phyloP scores from a whole-genome alignment of 2,329 filamentous ascomycete species.

The Ophiostoma ips region DNA sequence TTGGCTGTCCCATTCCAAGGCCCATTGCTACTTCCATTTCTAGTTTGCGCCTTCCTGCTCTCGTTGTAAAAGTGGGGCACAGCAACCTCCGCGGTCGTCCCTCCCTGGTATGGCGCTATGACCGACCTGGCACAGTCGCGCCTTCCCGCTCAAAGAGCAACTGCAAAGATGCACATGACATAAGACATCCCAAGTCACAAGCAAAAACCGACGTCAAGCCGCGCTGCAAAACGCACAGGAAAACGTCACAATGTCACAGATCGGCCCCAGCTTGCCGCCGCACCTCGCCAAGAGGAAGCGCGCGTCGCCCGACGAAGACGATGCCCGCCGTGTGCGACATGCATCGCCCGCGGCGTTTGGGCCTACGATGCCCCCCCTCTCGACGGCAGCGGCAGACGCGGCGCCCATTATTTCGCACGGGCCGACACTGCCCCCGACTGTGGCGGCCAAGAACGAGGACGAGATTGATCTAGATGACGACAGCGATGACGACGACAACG shows the following conservation, averaged over 20 bases:
- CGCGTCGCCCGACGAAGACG: slow-evolving; percentile 26
- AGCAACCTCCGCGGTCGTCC: background rate
- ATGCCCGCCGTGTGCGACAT: slow-evolving; percentile 3
- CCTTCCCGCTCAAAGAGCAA: background rate
- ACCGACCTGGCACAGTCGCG: background rate
- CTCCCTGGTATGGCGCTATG: background rate
- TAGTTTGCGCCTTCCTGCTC: background rate
- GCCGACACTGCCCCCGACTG: slow-evolving; percentile 14
- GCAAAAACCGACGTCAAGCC: background rate
- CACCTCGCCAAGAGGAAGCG: slow-evolving; percentile 52
- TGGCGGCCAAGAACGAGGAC: slow-evolving; percentile 21
- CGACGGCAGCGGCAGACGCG: background rate
- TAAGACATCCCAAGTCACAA: background rate
- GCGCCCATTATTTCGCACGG: slow-evolving; percentile 7
- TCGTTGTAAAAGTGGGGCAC: background rate
- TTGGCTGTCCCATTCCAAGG: no score
- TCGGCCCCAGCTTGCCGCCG: slow-evolving; percentile 57
- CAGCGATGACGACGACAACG: slow-evolving; percentile 20
- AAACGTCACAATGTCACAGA: slow-evolving; percentile 44
- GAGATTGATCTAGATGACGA: slow-evolving; percentile 27
- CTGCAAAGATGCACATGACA: background rate
- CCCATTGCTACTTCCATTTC: background rate
- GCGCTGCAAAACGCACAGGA: background rate
- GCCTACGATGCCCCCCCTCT: slow-evolving; percentile 19
- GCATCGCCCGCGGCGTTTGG: slow-evolving; percentile 20